Conservation (phyloP, 371 early-diverging fungal genomes). For the Polyrhizophydium stewartii region DNA sequence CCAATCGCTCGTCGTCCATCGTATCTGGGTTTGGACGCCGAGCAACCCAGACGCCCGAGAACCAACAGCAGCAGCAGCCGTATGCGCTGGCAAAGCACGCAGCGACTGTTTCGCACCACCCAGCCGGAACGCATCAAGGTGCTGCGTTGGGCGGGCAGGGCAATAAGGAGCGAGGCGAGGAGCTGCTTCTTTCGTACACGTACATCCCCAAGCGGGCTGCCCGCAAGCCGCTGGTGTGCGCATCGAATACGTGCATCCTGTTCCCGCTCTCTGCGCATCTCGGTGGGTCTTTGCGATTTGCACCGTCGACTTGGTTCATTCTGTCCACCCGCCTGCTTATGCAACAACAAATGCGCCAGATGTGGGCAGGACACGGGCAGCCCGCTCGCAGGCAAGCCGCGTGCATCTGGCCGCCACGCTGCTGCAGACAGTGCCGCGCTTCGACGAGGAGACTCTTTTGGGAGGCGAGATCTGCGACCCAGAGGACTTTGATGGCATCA, state of each 20-base stretch:
- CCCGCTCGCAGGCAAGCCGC: background rate
- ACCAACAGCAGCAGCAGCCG: too few species aligned
- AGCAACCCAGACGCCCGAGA: too few species aligned
- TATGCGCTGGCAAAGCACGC: too few species aligned
- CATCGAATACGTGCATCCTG: background rate
- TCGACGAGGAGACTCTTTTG: background rate
- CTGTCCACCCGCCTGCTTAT: too few species aligned
- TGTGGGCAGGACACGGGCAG: background rate
- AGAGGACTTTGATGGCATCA: background rate
- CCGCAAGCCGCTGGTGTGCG: background rate
- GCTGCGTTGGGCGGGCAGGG: too few species aligned
- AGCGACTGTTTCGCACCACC: too few species aligned
- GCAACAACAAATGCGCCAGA: too few species aligned
- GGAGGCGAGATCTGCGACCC: background rate
- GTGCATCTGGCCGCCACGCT: background rate
- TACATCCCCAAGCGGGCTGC: background rate
- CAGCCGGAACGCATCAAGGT: too few species aligned
- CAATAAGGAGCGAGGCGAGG: background rate
- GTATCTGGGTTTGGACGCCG: too few species aligned
- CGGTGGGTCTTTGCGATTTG: background rate
- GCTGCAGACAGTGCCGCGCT: background rate
- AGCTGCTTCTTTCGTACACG: conserved; percentile 1
- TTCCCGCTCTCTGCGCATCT: background rate
- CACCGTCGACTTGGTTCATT: too few species aligned
- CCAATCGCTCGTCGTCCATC: too few species aligned